Base-by-base conservation (phyloP, 139 green algal genomes). In the Chlamydomonas sp. region DNA sequence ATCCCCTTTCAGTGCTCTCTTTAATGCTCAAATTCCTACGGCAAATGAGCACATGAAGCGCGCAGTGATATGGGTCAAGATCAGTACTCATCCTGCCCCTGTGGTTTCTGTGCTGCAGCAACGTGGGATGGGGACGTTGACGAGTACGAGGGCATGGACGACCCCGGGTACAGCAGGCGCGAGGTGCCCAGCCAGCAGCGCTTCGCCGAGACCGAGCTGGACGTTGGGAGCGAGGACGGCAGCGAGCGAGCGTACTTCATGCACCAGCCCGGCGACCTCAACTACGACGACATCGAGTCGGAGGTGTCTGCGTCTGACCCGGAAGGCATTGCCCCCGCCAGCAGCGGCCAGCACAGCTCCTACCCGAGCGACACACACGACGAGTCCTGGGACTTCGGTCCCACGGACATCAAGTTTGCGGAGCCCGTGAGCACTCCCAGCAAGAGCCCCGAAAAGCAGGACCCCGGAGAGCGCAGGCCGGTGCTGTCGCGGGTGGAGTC, bases 91-190 rank as follows among this genome's bases (percentile, higher is more conserved):
- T 6, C 68, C 68, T 6, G 12, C 68, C 68, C 68, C 31, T 49
- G 31, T 49, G 31, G 31, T 49, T 31, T 15, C 9, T 15, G 5
- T 15, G 12, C 68, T 49, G 72, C 86, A 87, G 90, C 89, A 1
- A 67, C 80, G 66, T 92, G 94, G 89, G 89, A 90, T 72, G 64
- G 75, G 31, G 94, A 94, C 0, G 16, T 91, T 5, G 94, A 98
- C 72, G 95, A 98, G 84, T 98, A 97, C 58, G 90, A 93, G 0
- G 91, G 90, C 74, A 93, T 95, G 20, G 96, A 97, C 4, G 95
- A 97, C 72, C 79, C 91, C 0, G 95, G 95, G 49, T 97, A 96
- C 79, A 80, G 85, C 57, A 90, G 93, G 15, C 80, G 93, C 20
- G 77, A 90, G 1, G 86, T 97, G 6, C 8, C 73, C 8, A 85